Base-by-base conservation (phyloP, 257 asterid genomes). In the Nicotiana obtusifolia region DNA sequence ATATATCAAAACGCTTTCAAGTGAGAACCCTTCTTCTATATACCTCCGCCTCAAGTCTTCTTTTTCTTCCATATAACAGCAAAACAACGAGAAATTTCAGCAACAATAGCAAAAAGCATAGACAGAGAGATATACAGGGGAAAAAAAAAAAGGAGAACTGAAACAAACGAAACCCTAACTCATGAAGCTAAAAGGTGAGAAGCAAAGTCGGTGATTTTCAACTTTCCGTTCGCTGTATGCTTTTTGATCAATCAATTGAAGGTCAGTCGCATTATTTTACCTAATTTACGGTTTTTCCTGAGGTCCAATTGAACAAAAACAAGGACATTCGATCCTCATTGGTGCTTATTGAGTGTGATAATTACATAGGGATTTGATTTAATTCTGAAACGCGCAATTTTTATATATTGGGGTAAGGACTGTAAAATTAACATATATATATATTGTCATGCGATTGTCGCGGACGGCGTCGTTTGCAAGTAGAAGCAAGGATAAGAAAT, bases 371-470 rank as follows among this genome's bases (percentile, higher is more conserved):
- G 59, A 41, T 57, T 79, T 28, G 37, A 47, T 80, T 47, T 24
- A 64, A 76, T 80, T 83, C 69, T 59, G 81, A 76, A 59, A 76
- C 52, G 20, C 11, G 62, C 49, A 8, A 15, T 54, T 71, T 24
- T 57, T 54, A 56, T 33, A 68, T 57, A 41, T 10, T 5, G 57
- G 17, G 52, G 53, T 66, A 24, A 47, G 49, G 68, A 60, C 11
- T 71, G 33, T 65, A 10, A 64, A 37, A 60, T 17, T 35, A n/a
- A 52, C 15, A 37, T n/a, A 59, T 16, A 24, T 78, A 35, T 28
- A 64, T 28, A 10, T 82, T 89, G 91, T 87, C 87, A 95, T 94
- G 99, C 97, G 91, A 90, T 88, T 91, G 49, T 86, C 94, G 86
- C 90, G 86, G 87, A 82, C 89, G 76, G 89, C 83, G 47, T 89